Percentiles rank a stretch among this genome's conserved stretches.
Conservation (phyloP, 257 asterid genomes). For the Solanum dulcamara region DNA sequence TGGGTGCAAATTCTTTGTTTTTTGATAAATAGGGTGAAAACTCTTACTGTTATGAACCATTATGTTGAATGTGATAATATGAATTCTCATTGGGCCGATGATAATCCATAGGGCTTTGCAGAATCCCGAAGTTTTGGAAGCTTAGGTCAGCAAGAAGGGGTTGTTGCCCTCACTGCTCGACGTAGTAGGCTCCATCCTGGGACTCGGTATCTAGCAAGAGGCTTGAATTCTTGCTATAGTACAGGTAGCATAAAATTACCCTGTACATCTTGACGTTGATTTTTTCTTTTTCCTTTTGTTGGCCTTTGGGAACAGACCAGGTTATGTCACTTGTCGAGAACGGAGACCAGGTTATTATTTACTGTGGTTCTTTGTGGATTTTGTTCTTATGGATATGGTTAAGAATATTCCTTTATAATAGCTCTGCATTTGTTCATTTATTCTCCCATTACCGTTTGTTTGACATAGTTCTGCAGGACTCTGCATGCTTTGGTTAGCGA, state of each 20-base stretch:
- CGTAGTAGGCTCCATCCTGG: slow-evolving; percentile 99
- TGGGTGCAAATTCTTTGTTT: not conserved
- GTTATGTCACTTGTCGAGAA: not conserved
- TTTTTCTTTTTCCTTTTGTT: slow-evolving; percentile 4
- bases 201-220: slow-evolving; percentile 95
- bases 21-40: not conserved
- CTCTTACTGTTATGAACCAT: not conserved
- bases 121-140: slow-evolving; percentile 88
- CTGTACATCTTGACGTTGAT: not conserved
- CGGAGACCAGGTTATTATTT: not conserved
- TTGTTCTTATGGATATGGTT: not conserved
- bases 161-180: slow-evolving; percentile 90
- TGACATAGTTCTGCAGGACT: not conserved
- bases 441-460: not conserved
- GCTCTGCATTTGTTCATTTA: not conserved
- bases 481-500: not conserved
- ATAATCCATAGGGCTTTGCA: slow-evolving; percentile 77
- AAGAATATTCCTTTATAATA: not conserved
- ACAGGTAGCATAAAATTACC: slow-evolving; percentile 47
- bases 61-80: not conserved
- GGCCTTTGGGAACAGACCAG: not conserved
- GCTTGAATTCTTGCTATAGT: slow-evolving; percentile 85
- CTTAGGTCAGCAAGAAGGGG: slow-evolving; percentile 91
- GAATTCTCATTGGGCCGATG: slow-evolving; percentile 23
- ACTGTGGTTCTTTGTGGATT: not conserved